phyloP scores from a whole-genome alignment of 805 yeast species.

The Saturnispora serradocipensis region DNA sequence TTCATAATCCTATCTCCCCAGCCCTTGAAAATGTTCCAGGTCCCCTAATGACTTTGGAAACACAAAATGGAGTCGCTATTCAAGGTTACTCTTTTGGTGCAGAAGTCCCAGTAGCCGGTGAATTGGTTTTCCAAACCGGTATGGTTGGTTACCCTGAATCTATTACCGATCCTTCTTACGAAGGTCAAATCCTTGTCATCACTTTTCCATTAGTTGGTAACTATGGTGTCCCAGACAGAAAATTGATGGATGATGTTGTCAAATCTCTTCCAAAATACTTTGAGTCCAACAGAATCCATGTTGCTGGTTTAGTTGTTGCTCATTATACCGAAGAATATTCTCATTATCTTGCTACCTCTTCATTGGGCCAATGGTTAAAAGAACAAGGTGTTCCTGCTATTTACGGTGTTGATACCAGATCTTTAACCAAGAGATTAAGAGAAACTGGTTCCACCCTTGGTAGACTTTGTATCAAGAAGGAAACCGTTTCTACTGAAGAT shows the following conservation, averaged over 20 bases:
- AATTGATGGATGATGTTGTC: constrained; percentile 61
- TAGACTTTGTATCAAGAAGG: constrained; percentile 61
- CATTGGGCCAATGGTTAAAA: constrained; percentile 89
- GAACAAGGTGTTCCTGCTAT: constrained; percentile 90
- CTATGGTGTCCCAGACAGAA: constrained; percentile 96
- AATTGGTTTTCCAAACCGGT: constrained; percentile 97
- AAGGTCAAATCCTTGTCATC: constrained; percentile 92
- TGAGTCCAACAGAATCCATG: constrained; percentile 86
- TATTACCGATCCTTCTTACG: constrained; percentile 97
- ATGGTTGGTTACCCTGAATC: constrained; percentile 99
- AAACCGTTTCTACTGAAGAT: constrained; percentile 9
- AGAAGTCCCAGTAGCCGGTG: constrained; percentile 82
- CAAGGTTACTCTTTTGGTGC: constrained; percentile 99
- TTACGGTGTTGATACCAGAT: constrained; percentile 96
- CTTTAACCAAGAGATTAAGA: constrained; percentile 87
- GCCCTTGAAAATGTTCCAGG: constrained; percentile 80
- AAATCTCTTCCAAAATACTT: constrained; percentile 81
- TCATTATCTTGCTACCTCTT: constrained; percentile 86
- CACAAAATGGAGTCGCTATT: constrained; percentile 74
- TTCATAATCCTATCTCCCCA: constrained; percentile 78
- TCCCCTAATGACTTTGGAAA: constrained; percentile 77
- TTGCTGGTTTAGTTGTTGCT: constrained; percentile 95
- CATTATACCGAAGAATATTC: constrained; percentile 95
- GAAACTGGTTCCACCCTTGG: constrained; percentile 90
- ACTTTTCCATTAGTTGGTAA: constrained; percentile 97